Evolutionary conservation across 306 rosid genomes (phyloP).

Genomic region (Geum urbanum): DNA sequence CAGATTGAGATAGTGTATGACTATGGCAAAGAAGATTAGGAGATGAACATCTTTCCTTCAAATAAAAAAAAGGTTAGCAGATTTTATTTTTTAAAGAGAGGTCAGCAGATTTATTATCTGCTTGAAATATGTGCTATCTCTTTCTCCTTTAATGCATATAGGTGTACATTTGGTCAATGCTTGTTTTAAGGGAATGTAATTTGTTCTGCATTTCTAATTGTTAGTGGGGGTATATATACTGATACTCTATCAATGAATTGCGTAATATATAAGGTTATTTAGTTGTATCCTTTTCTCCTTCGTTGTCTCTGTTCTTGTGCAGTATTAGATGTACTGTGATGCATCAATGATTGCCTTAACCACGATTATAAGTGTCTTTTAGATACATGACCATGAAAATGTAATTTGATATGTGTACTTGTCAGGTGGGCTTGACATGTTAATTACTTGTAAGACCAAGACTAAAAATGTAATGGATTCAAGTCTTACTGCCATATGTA

Average conservation of each 20-base stretch:
- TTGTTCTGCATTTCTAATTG: too few relatives aligned
- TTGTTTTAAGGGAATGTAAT: too few relatives aligned
- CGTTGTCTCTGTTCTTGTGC: neutral
- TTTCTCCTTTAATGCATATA: neutral
- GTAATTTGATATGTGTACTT: too few relatives aligned
- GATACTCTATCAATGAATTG: neutral
- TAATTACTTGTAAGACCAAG: too few relatives aligned
- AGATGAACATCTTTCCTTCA: slow-evolving; percentile 23
- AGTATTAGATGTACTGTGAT: neutral
- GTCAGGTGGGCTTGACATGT: too few relatives aligned
- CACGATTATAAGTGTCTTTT: neutral
- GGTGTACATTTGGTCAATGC: slow-evolving; percentile 11
- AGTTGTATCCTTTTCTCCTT: too few relatives aligned
- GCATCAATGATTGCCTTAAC: neutral
- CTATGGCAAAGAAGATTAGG: slow-evolving; percentile 79
- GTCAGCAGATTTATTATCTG: slow-evolving; percentile 22
- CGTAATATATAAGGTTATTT: neutral
- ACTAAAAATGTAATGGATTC: too few relatives aligned
- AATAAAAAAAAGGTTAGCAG: slow-evolving; percentile 61
- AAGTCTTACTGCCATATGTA: too few relatives aligned
- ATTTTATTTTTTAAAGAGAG: too few relatives aligned
- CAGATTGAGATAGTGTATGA: slow-evolving; percentile 85
- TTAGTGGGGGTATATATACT: neutral
- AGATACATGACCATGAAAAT: neutral
- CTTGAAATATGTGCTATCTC: neutral